Evolutionary conservation across 768 basidiomycete species (phyloP), one percentile per base, ranked within the genome.

Genomic region (Suillus tomentosus): DNA sequence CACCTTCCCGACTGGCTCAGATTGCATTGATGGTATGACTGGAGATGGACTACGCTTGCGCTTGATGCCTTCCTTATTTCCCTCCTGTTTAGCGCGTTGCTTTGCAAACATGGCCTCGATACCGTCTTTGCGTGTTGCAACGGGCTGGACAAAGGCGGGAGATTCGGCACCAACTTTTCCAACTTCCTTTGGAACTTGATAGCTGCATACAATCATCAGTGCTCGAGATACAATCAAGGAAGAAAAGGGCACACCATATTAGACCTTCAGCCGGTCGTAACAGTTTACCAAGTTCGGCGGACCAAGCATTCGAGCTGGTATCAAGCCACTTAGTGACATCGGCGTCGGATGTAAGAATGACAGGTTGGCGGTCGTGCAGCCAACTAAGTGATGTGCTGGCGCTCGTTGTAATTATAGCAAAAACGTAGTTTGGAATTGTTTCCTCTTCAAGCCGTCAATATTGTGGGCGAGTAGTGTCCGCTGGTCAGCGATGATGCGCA

Each of bases 281-380:
- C 53, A 93, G 75, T 45, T 80, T 80, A 14, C 77, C 82, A 27
- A 94, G 82, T 50, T 82, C 82, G 5, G 81, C 71, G 19, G 81
- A 84, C 94, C 91, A 96, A 3, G 73, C 75, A 50, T 83, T 82
- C 0, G 84, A 82, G 2, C 85, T 85, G 2, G 91, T 89, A 75
- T 96, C 91, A 15, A 99, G 83, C 96, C 96, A 99, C 13, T 73
- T 70, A 22, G 81, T 73, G 34, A 95, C 78, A 1, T 90, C 88
- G 3, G 84, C 82, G 40, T 79, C 72, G 0, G 81, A 80, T 10
- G 85, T 82, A 6, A 99, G 84, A 56, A 98, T 88, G 51, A 95
- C 92, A 8, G 91, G 91, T 67, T 91, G 90, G 24, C 96, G 87
- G 69, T 96, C 92, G 72, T 97, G 96, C n/a, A 98, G 81, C 92